Evolutionary conservation across 2,329 filamentous ascomycete species (phyloP).

Genomic region (Penicillium sp.): DNA sequence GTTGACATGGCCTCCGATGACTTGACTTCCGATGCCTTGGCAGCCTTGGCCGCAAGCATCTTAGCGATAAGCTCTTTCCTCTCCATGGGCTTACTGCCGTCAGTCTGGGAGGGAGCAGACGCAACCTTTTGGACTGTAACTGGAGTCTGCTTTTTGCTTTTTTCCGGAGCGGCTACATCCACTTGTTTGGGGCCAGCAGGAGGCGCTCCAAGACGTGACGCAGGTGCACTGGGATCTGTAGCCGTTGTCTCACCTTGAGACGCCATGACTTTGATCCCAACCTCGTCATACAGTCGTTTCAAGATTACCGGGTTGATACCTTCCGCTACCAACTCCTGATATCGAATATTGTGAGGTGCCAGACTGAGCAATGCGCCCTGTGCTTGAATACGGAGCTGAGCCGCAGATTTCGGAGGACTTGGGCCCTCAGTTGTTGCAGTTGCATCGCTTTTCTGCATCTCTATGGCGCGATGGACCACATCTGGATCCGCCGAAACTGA

Average conservation of each 20-base stretch:
- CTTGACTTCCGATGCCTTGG: conserved; percentile 42
- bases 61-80: conserved; percentile 73
- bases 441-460: conserved; percentile 8
- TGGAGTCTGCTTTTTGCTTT: neutral
- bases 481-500: conserved; percentile 23
- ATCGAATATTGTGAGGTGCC: conserved; percentile 62
- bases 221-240: conserved; percentile 6
- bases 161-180: neutral
- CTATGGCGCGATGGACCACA: conserved; percentile 10
- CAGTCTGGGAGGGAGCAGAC: conserved; percentile 10
- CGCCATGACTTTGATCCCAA: conserved; percentile 52
- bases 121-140: neutral
- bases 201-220: neutral
- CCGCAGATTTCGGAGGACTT: conserved; percentile 21
- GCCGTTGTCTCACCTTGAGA: conserved; percentile 2
- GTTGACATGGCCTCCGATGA: too few relatives aligned
- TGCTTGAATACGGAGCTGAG: conserved; percentile 48
- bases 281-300: conserved; percentile 61
- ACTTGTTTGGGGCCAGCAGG: neutral
- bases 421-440: neutral
- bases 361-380: conserved; percentile 64
- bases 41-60: conserved; percentile 67
- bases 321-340: conserved; percentile 67
- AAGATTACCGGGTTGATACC: conserved; percentile 64
- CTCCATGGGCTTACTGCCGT: conserved; percentile 51